Evolutionary conservation across 192 early-diverging fungal genomes (phyloP).

Genomic region (Coemansia sp.): DNA sequence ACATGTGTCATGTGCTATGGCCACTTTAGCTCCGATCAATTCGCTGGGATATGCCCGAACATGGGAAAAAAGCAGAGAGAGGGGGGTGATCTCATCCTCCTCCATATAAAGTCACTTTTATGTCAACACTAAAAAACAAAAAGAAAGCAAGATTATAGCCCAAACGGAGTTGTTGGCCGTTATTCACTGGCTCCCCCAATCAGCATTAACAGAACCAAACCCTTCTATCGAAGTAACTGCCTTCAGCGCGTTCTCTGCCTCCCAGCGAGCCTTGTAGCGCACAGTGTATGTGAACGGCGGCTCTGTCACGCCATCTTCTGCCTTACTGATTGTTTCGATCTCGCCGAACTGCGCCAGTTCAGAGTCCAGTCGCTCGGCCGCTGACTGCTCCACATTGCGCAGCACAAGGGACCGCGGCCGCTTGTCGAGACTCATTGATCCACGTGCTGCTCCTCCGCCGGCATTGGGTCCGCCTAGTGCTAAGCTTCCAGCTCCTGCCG

Average conservation of each 20-base stretch:
- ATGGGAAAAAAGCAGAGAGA: no score
- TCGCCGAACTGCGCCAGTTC: slow-evolving; percentile 49
- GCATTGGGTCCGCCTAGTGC: slow-evolving; percentile 7
- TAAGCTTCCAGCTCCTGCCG: neutral
- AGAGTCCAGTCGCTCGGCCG: slow-evolving; percentile 31
- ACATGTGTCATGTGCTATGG: no score
- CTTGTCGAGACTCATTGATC: slow-evolving; percentile 46
- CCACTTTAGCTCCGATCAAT: slow-evolving; percentile 3
- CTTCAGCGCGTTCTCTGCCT: slow-evolving; percentile 45
- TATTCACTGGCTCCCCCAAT: slow-evolving; percentile 22
- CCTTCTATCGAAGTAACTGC: slow-evolving; percentile 19
- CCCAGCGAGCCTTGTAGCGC: slow-evolving; percentile 41
- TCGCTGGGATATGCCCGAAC: no score
- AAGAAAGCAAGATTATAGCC: neutral
- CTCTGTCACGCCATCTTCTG: neutral
- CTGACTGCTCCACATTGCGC: slow-evolving; percentile 25
- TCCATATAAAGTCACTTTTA: neutral
- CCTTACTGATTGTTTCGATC: slow-evolving; percentile 27
- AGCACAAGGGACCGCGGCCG: slow-evolving; percentile 42
- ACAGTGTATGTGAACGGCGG: slow-evolving; percentile 43
- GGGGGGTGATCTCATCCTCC: no score
- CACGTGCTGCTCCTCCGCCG: slow-evolving; percentile 7
- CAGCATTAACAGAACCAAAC: slow-evolving; percentile 27
- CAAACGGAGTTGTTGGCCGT: neutral
- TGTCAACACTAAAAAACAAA: slow-evolving; percentile 2